phyloP scores from a whole-genome alignment of 768 basidiomycete species.

The Pleurotus salmoneostramineus region DNA sequence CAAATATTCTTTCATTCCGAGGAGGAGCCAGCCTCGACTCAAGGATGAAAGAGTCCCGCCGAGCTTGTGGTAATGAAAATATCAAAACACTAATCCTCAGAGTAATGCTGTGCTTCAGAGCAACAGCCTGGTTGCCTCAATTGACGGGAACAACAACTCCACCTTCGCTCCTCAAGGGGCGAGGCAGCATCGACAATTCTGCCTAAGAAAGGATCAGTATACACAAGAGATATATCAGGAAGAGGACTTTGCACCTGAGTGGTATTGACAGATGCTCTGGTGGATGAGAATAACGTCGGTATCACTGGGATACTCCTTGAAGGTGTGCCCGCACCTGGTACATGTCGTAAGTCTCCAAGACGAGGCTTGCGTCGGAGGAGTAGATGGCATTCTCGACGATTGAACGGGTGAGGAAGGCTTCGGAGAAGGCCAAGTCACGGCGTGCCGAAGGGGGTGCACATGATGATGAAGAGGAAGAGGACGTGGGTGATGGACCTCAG shows the following conservation, averaged over 20 bases:
- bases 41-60: too few relatives aligned
- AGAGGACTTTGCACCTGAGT: background rate
- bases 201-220: background rate
- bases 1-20: too few relatives aligned
- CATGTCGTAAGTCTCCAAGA: background rate
- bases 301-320: slow-evolving; percentile 3
- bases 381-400: background rate
- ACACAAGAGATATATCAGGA: background rate
- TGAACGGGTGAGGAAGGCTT: background rate
- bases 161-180: background rate
- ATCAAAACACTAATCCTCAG: background rate
- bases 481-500: background rate
- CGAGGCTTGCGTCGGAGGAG: background rate
- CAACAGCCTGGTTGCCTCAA: background rate
- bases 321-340: slow-evolving; percentile 1
- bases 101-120: background rate
- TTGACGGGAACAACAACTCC: background rate
- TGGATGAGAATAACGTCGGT: slow-evolving; percentile 4
- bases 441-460: slow-evolving; percentile 2
- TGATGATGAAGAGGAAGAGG: background rate
- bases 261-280: background rate
- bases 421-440: slow-evolving; percentile 1
- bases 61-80: too few relatives aligned
- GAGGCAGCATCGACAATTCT: background rate
- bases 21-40: too few relatives aligned